Evolutionary conservation across 768 basidiomycete genomes (phyloP), one percentile per base, ranked within the genome.

Genomic region (Leccinum aurantiacum): DNA sequence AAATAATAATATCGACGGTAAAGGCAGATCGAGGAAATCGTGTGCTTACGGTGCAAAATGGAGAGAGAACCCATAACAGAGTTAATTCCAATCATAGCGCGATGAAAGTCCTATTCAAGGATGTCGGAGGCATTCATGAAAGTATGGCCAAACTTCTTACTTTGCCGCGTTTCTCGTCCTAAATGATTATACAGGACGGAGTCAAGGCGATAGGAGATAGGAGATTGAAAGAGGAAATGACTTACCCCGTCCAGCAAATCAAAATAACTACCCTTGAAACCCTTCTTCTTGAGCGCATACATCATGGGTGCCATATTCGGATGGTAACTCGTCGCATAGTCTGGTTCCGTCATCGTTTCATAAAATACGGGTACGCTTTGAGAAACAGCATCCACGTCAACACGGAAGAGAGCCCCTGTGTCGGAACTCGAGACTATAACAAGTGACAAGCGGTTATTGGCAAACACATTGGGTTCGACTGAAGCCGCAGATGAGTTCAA

Each of bases 371-470:
- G 47, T 4, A 65, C 65, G 25, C 58, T 63, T 54, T 59, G 60
- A 10, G 61, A 51, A 19, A 61, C 52, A 53, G 67, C 62, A 19
- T 61, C 61, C 3, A 59, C 22, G 3, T 56, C 52, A 14, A 63
- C 33, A 11, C 58, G 56, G 0, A 58, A 57, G 9, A 67, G 58
- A 14, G 54, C 67, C 4, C 61, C 62, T 8, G 29, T 51, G 25
- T 0, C 50, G 19, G 55, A 67, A 24, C 6, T 57, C n/a, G 67
- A 65, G 53, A 56, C 62, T 6, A 70, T 65, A 2, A 67, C 50
- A 13, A 73, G 65, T 3, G 75, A 76, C 22, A 75, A 61, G 17
- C 72, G 75, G 47, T 71, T 76, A 53, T 75, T 76, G 13, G 73
- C 68, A 60, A 72, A 76, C 0, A 57, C 56, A 19, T 74, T 65